Base-by-base conservation (phyloP, 2,329 filamentous ascomycete genomes). In the Aspergillus pseudoviridinutans region DNA sequence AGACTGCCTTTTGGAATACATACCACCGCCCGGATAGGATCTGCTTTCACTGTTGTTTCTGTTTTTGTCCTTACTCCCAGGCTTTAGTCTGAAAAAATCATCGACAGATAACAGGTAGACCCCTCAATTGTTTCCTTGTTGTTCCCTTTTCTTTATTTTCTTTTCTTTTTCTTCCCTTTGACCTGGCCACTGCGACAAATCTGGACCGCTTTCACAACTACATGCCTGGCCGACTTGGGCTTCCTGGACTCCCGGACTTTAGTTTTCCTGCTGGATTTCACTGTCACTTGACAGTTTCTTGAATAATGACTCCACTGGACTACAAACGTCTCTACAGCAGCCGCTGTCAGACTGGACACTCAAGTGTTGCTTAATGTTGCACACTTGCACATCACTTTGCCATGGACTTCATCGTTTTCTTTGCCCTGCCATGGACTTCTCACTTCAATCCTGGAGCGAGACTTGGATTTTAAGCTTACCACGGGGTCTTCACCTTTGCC, bases 331-430 rank as follows among this genome's bases (percentile, higher is more conserved):
- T 61, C 64, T 61, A 58, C 63, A 67, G 68, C 71, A 62, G 51
- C 71, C 70, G 71, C 72, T 70, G 68, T 63, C 62, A 63, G 61
- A 68, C 59, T 68, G 66, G 68, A 68, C 69, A 71, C 68, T 68
- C 59, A 67, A 74, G 69, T 74, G 73, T 62, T 73, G 70, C 68
- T 72, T 76, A 70, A 75, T 75, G 71, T 65, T 71, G 69, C 72
- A 73, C 68, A 66, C 70, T 71, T 58, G 49, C 49, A 50, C 55
- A 28, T 61, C 57, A 49, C 51, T 57, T 54, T 54, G 12, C 57
- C 51, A 55, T 57, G 60, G 61, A 59, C 29, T 28, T 50, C 44
- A 50, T 58, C 22, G 32, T 38, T 29, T 55, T 53, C 54, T 51
- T 42, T 53, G 54, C 56, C 41, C 58, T 58, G 17, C 54, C 56